Evolutionary conservation across 257 asterid species (phyloP), one percentile per base, ranked within the genome.

Genomic region (Solanum piurae): DNA sequence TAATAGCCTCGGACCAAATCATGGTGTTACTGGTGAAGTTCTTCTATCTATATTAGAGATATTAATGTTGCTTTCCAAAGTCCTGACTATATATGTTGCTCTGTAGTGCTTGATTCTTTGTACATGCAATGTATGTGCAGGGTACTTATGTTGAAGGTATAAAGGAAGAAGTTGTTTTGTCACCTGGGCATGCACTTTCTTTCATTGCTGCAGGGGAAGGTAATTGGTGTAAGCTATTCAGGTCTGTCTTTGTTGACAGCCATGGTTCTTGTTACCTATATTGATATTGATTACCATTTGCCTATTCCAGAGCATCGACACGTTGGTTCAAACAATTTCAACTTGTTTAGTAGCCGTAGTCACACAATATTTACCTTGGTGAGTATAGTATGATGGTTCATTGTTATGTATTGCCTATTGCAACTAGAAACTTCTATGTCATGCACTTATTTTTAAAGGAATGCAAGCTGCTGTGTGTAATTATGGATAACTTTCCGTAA

Each of bases 201-300:
- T 97, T 97, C 92, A 96, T 97, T 90, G 99, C 98, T 90, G 99
- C 99, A 14, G 99, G 99, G 89, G 99, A 97, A 94, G 99, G 99
- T 96, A 90, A 33, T 31, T 38, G 46, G 68, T 44, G 37, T 44
- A 86, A 34, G 40, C 77, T 88, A 29, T 89, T 85, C 27, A 34
- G 52, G 69, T 68, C 86, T 49, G 86, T 34, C 11, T 46, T 27
- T 27, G 85, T 85, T 36, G 49, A 64, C 60, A 84, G 79, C 69
- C 55, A 46, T 2, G n/a, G 85, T 64, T 44, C 27, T 16, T 42
- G 38, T 42, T 44, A 36, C 58, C 76, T 38, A 62, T 46, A 69
- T 62, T 64, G 49, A 9, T 87, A 34, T 36, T 87, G 6, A 58
- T 62, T 82, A 62, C 74, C 93, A 83, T 86, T 89, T 86, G 90